Evolutionary conservation across 2,329 filamentous ascomycete species (phyloP).

Genomic region (Colletotrichum sp.): DNA sequence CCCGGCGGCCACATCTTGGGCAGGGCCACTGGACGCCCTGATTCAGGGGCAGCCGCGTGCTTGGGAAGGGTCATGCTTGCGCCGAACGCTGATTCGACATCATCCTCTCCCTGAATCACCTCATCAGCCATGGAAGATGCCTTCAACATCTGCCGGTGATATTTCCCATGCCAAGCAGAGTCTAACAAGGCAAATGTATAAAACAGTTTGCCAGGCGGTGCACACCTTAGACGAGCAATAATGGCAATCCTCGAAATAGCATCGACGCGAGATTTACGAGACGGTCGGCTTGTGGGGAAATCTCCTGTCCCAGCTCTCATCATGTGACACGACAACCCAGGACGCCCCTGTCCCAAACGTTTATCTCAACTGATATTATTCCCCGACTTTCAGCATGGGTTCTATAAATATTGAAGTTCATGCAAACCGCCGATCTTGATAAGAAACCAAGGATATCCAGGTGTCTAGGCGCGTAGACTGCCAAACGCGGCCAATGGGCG

Average conservation of each 20-base stretch:
- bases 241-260: background rate
- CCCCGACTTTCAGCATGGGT: background rate
- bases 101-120: background rate
- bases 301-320: background rate
- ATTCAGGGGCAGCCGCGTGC: background rate
- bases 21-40: background rate
- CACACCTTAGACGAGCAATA: background rate
- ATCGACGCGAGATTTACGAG: background rate
- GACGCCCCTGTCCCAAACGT: background rate
- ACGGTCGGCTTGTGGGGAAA: background rate
- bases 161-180: background rate
- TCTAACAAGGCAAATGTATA: background rate
- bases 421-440: background rate
- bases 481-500: background rate
- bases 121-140: background rate
- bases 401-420: background rate
- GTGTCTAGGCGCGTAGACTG: background rate
- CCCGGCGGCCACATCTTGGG: background rate
- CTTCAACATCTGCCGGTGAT: background rate
- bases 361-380: background rate
- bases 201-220: background rate
- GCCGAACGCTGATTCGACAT: background rate
- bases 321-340: background rate
- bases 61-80: background rate
- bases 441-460: background rate